Base-by-base conservation (phyloP, 805 yeast genomes). In the Saccharomycopsis fermentans region DNA sequence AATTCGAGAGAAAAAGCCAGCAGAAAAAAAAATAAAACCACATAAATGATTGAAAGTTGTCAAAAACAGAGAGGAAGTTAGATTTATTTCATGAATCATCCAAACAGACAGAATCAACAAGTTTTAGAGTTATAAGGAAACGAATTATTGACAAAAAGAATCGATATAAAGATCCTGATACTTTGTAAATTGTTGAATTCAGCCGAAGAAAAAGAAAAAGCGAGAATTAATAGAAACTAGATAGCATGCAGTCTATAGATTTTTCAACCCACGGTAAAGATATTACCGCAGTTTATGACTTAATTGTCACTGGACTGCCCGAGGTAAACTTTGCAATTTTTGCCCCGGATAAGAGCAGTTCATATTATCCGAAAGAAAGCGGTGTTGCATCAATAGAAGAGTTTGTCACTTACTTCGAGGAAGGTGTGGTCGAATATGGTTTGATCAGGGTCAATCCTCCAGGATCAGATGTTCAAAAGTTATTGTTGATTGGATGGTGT, bases 401-500 rank as follows among this genome's bases (percentile, higher is more conserved):
- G 58, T 90, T 94, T 68, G 82, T 88, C 43, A 83, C 81, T 39
- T 81, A 87, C 62, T 92, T 94, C 69, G 86, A 84, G 65, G 97
- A 92, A 32, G 62, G 62, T 2, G 81, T 83, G 59, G 89, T 91
- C 61, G 96, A 91, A 74, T 94, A 85, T 67, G 99, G 98, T 47
- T 77, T 94, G 59, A 87, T 89, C 47, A 81, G 96, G 57, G 89
- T 92, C 53, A 82, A 83, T 59, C 96, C 92, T 58, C 92, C 92
- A 58, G 95, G 94, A n/a, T 86, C 96, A 3, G 94, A 87, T 65
- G 91, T 94, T 37, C 80, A 81, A 67, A 94, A 94, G 75, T 77
- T 88, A 63, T 80, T 92, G 35, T 75, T 94, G 54, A 77, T 94
- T 40, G 98, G 97, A 55, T 92, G 97, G 97, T 88, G 96, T 73